Evolutionary conservation across 2,329 filamentous ascomycete genomes (phyloP).

Genomic region (Stemphylium vesicarium): DNA sequence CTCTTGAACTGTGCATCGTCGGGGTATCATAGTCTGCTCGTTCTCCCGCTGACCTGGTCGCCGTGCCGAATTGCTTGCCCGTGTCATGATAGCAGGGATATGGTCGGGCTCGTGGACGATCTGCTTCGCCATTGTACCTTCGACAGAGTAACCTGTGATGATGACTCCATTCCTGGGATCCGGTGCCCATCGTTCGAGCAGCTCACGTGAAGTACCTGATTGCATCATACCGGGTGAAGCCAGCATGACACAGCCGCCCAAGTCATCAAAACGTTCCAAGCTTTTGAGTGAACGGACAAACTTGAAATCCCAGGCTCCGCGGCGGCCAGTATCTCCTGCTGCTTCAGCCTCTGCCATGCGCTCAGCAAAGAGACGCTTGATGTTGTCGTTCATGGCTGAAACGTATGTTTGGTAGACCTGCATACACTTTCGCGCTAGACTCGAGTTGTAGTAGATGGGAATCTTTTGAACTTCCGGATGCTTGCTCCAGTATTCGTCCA

Average conservation of each 20-base stretch:
- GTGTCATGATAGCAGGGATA: constrained; percentile 90
- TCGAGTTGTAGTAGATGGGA: constrained; percentile 97
- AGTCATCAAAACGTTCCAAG: constrained; percentile 93
- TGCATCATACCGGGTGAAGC: constrained; percentile 98
- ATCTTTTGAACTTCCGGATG: constrained; percentile 87
- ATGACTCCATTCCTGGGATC: constrained; percentile 98
- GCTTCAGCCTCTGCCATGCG: constrained; percentile 90
- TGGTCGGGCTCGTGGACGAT: constrained; percentile 94
- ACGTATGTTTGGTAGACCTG: constrained; percentile 98
- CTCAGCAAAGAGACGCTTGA: constrained; percentile 92
- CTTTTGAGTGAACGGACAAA: constrained; percentile 91
- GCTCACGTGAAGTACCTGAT: constrained; percentile 89
- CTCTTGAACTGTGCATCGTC: constrained; percentile 91
- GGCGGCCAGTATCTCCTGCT: constrained; percentile 73
- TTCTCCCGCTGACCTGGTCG: constrained; percentile 69
- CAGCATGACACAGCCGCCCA: constrained; percentile 95
- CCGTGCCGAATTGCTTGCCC: constrained; percentile 57
- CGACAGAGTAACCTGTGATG: constrained; percentile 97
- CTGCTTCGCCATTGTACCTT: constrained; percentile 97
- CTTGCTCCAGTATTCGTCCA: constrained; percentile 96
- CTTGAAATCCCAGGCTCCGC: constrained; percentile 95
- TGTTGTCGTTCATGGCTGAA: constrained; percentile 98
- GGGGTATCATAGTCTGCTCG: constrained; percentile 90
- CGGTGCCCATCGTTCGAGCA: constrained; percentile 94
- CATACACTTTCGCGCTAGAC: constrained; percentile 96